Conservation (phyloP, 2,329 filamentous ascomycete genomes). For the Neonectria punicea region DNA sequence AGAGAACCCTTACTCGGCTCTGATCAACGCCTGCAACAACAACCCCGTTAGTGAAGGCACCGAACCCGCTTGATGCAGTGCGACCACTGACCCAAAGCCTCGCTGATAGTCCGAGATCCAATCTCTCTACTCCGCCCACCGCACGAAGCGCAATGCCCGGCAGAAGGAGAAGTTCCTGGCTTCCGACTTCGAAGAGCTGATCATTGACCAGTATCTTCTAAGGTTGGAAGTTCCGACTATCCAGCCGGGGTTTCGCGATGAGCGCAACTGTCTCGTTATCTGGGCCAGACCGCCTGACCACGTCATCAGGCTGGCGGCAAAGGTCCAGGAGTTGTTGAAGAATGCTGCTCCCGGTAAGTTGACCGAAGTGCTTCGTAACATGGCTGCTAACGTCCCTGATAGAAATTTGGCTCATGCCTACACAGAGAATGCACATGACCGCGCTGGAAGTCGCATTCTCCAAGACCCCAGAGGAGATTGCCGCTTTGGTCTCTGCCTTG, state of each 20-base stretch:
- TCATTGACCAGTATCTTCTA: conserved; percentile 79
- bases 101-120: conserved; percentile 71
- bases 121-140: conserved; percentile 77
- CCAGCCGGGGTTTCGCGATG: conserved; percentile 77
- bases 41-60: conserved; percentile 65
- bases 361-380: background rate
- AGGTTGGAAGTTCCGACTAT: conserved; percentile 72
- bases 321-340: conserved; percentile 74
- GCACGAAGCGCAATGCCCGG: conserved; percentile 77
- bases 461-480: conserved; percentile 75
- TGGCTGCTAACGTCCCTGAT: conserved; percentile 6
- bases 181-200: conserved; percentile 73
- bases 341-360: conserved; percentile 75
- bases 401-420: conserved; percentile 90
- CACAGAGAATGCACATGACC: conserved; percentile 83
- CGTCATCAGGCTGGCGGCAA: conserved; percentile 72
- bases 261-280: conserved; percentile 84
- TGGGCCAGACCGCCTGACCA: conserved; percentile 86
- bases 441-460: conserved; percentile 87
- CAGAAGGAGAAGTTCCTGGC: conserved; percentile 80
- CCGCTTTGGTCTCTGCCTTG: conserved; percentile 67
- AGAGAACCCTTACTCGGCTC: conserved; percentile 79
- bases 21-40: conserved; percentile 75
- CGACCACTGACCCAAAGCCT: background rate
- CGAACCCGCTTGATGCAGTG: background rate